These are phyloP conservation scores for Cytidiella melzeri DNA, from an alignment of 768 basidiomycete genomes.

Conservation along the genomic window DNA sequence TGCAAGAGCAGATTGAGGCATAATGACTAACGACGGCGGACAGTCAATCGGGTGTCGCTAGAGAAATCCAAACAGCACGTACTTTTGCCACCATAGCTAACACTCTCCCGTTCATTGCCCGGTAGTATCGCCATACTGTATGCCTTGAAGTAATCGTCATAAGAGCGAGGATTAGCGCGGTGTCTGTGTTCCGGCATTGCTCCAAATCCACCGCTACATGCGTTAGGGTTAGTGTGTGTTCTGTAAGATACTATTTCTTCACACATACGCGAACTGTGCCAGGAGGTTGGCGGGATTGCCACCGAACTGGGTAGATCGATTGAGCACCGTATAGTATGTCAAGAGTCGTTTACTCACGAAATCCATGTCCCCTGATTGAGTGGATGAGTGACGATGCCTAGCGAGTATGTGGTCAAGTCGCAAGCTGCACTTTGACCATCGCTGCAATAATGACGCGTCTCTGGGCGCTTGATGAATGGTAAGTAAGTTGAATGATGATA, in stretches of 20 bases:
- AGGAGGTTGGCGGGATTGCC: conserved; percentile 48
- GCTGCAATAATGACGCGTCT: not conserved
- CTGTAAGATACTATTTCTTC: not conserved
- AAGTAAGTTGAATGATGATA: too few species aligned
- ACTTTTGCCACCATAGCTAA: conserved; percentile 98
- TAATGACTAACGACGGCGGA: conserved; percentile 89
- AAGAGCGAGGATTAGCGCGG: conserved; percentile 62
- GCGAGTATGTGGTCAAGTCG: not conserved
- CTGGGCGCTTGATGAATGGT: not conserved
- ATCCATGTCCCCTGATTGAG: not conserved
- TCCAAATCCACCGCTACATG: conserved; percentile 41
- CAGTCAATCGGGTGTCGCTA: conserved; percentile 8
- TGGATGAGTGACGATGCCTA: not conserved
- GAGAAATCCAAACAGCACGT: conserved; percentile 32
- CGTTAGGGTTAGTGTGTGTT: not conserved
- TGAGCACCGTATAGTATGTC: conserved; percentile 7
- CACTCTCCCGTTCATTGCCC: conserved; percentile 77
- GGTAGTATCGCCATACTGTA: conserved; percentile 95
- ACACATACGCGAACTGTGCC: conserved; percentile 58
- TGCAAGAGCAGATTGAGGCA: conserved; percentile 94
- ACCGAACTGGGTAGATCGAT: not conserved
- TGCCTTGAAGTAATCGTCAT: conserved; percentile 90
- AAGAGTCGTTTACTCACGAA: not conserved
- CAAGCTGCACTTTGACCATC: not conserved
- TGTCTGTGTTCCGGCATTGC: conserved; percentile 41